phyloP scores from a whole-genome alignment of 73 alveolate genomes.

The Symbiodinium natans region DNA sequence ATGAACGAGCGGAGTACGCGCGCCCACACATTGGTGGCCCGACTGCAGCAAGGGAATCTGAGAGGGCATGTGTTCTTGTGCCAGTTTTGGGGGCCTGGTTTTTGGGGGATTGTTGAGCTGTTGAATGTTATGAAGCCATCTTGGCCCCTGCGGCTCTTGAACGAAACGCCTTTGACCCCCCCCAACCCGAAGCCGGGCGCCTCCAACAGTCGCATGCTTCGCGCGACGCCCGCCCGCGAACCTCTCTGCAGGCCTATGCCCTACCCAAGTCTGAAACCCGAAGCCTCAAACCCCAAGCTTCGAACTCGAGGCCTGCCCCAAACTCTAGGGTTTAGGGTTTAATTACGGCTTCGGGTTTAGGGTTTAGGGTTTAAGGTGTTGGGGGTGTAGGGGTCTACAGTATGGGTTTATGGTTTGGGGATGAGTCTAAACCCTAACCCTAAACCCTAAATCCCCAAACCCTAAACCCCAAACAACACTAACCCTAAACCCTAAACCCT shows the following conservation, averaged over 20 bases:
- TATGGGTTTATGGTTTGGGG: no score
- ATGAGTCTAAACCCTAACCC: not conserved
- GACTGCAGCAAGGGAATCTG: not conserved
- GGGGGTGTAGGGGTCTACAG: no score
- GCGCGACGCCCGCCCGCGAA: no score
- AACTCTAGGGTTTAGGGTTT: no score
- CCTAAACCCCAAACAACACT: not conserved
- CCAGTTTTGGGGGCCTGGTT: not conserved
- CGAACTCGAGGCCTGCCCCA: not conserved
- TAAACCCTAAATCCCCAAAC: not conserved
- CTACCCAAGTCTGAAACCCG: not conserved
- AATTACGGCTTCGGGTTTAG: no score
- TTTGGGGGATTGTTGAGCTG: not conserved
- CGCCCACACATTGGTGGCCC: slow-evolving; percentile 53
- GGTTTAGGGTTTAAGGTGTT: no score
- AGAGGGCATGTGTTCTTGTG: not conserved
- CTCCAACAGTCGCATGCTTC: no score
- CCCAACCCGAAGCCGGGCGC: no score
- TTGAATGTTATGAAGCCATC: no score
- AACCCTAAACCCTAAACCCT: not conserved
- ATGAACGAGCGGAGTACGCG: slow-evolving; percentile 89
- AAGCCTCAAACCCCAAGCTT: not conserved
- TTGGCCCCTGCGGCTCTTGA: no score
- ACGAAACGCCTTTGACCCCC: no score
- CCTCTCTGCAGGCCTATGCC: no score